These are phyloP conservation scores for Crotalaria pallida DNA, from an alignment of 306 rosid genomes.

Conservation along the genomic window DNA sequence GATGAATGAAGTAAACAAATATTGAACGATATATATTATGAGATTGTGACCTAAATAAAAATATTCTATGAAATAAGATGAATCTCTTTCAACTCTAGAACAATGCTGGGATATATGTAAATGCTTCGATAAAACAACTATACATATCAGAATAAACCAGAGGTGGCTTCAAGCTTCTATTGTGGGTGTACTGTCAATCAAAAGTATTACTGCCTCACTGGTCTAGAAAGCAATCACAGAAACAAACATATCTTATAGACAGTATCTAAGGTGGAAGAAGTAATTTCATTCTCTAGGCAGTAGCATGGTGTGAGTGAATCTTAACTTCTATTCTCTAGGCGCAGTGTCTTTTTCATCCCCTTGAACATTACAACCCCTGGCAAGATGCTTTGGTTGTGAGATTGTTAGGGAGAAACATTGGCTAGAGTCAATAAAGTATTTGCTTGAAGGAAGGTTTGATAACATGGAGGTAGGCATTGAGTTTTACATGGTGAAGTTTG, in stretches of 20 bases:
- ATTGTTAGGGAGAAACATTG: no score
- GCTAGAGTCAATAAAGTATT: no score
- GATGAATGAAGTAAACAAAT: slow-evolving; percentile 2
- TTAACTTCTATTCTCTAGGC: no score
- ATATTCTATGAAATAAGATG: background rate
- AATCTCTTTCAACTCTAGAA: background rate
- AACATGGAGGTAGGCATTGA: no score
- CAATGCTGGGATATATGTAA: background rate
- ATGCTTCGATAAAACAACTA: background rate
- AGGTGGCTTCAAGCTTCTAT: background rate
- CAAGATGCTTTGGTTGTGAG: no score
- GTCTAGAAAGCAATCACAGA: background rate
- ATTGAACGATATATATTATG: background rate
- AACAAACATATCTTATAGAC: background rate
- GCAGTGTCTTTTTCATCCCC: no score
- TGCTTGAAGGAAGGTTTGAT: no score
- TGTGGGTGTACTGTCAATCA: background rate
- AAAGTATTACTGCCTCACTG: background rate
- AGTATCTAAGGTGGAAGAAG: background rate
- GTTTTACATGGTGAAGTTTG: no score
- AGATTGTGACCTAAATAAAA: background rate
- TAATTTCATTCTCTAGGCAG: background rate
- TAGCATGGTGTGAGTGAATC: no score
- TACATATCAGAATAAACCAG: background rate
- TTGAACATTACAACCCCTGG: no score